Evolutionary conservation across 2,329 filamentous ascomycete genomes (phyloP).

Genomic region (Aureobasidium sp.): DNA sequence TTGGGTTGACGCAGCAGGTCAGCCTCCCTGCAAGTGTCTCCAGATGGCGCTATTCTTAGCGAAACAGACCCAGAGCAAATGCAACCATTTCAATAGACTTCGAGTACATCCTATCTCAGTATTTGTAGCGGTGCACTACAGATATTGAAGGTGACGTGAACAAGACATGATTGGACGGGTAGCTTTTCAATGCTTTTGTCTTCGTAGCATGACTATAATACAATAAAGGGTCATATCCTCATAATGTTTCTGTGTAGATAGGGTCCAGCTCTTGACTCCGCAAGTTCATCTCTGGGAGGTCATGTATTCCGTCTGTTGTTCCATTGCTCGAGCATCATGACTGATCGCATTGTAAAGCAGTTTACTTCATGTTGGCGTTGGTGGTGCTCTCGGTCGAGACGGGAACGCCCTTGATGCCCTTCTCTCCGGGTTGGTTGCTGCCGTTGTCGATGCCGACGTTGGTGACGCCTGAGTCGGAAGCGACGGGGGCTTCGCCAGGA

Average conservation of each 20-base stretch:
- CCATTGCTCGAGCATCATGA: background rate
- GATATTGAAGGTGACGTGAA: no score
- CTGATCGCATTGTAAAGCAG: background rate
- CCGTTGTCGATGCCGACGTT: slow-evolving; percentile 26
- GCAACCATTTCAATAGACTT: no score
- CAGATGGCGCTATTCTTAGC: no score
- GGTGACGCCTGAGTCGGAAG: slow-evolving; percentile 29
- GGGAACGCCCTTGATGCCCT: slow-evolving; percentile 28
- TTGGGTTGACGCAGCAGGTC: no score
- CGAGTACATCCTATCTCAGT: no score
- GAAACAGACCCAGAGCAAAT: no score
- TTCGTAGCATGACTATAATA: slow-evolving; percentile 5
- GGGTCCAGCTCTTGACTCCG: background rate
- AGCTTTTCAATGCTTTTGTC: background rate
- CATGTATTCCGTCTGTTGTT: background rate
- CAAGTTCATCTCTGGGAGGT: background rate
- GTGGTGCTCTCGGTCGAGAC: slow-evolving; percentile 21
- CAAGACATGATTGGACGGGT: no score
- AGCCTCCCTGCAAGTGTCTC: no score
- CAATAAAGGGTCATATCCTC: slow-evolving; percentile 6
- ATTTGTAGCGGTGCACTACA: no score
- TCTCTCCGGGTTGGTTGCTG: slow-evolving; percentile 30
- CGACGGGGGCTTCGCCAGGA: slow-evolving; percentile 29
- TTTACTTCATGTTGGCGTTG: slow-evolving; percentile 24
- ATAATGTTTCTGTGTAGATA: background rate